Evolutionary conservation across 257 asterid species (phyloP).

Genomic region (Solanum clarkiae): DNA sequence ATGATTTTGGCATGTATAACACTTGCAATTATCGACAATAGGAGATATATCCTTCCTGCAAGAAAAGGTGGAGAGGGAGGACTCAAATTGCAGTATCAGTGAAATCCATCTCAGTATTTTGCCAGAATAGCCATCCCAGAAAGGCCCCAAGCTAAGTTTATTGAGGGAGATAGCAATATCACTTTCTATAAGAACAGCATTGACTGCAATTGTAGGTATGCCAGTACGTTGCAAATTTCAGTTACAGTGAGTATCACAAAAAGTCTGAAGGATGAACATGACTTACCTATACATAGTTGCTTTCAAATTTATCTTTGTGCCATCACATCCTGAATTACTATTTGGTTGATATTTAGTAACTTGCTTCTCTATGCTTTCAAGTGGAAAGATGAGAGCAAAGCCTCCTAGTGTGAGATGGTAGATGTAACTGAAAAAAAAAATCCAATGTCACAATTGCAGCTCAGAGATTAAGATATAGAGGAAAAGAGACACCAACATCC

Average conservation of each 20-base stretch:
- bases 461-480: background rate
- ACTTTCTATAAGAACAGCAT: background rate
- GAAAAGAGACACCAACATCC: background rate
- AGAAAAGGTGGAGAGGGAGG: background rate
- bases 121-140: background rate
- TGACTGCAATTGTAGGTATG: background rate
- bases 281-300: constrained; percentile 75
- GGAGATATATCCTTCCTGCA: constrained; percentile 73
- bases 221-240: background rate
- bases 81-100: background rate
- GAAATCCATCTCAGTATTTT: background rate
- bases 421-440: constrained; percentile 43
- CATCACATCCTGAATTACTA: constrained; percentile 34
- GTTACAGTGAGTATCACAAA: background rate
- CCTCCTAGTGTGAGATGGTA: constrained; percentile 84
- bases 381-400: constrained; percentile 70
- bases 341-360: constrained; percentile 17
- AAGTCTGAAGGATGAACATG: background rate
- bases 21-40: constrained; percentile 46
- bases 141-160: background rate
- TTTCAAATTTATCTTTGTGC: constrained; percentile 72
- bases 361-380: constrained; percentile 17
- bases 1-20: constrained; percentile 83
- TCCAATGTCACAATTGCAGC: background rate
- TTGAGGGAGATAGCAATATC: background rate